Evolutionary conservation across 2,329 filamentous ascomycete species (phyloP).

Genomic region (Phyllosticta citrichinensis): DNA sequence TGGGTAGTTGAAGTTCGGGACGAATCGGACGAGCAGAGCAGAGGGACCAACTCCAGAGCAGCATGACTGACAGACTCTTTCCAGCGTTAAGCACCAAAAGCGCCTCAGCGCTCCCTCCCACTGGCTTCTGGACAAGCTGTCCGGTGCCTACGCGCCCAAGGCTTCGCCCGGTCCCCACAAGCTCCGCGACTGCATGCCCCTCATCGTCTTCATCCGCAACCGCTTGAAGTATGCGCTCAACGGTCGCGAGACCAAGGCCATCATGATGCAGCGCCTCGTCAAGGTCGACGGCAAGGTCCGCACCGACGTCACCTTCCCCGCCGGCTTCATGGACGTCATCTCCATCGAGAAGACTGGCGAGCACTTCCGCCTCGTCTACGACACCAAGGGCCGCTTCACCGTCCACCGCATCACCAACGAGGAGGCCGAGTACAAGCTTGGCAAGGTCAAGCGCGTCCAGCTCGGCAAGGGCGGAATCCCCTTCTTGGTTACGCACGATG

Average conservation of each 20-base stretch:
- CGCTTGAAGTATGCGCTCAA: slow-evolving; percentile 99
- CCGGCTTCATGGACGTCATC: slow-evolving; percentile 99
- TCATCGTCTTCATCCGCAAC: slow-evolving; percentile 94
- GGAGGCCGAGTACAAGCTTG: slow-evolving; percentile 99
- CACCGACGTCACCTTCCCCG: slow-evolving; percentile 94
- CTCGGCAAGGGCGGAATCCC: slow-evolving; percentile 99
- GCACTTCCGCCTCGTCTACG: slow-evolving; percentile 99
- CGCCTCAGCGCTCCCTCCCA: slow-evolving; percentile 97
- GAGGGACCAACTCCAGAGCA: background rate
- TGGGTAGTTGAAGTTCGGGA: background rate
- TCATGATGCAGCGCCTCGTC: slow-evolving; percentile 99
- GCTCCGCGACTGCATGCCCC: slow-evolving; percentile 95
- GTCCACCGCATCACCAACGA: slow-evolving; percentile 98
- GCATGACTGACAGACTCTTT: slow-evolving; percentile 8
- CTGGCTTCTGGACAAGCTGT: slow-evolving; percentile 99
- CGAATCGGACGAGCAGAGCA: background rate
- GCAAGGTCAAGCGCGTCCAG: slow-evolving; percentile 99
- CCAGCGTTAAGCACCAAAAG: slow-evolving; percentile 99
- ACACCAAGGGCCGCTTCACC: slow-evolving; percentile 99
- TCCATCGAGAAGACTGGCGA: slow-evolving; percentile 99
- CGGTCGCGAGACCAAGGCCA: slow-evolving; percentile 91
- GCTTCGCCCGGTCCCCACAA: slow-evolving; percentile 89
- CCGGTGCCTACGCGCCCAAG: slow-evolving; percentile 62
- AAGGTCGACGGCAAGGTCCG: slow-evolving; percentile 99
- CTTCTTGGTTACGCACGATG: slow-evolving; percentile 99